Conservation (phyloP, 352 stramenopile species). For the Phytophthora cajani region DNA sequence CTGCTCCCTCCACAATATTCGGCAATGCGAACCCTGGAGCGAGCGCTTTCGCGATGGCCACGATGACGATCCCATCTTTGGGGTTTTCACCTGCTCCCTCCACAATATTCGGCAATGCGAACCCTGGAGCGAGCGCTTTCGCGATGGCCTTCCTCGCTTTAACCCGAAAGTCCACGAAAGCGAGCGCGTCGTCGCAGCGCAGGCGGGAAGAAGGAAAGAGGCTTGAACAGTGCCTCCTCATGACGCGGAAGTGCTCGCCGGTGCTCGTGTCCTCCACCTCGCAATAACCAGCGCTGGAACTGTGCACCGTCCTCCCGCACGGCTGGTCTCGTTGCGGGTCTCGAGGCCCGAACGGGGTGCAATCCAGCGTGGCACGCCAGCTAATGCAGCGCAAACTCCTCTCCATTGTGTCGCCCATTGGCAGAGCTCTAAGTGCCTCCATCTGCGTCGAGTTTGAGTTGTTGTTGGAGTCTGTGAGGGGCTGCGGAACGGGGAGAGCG, state of each 20-base stretch:
- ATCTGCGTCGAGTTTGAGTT: not conserved
- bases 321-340: constrained; percentile 16
- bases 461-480: not conserved
- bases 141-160: constrained; percentile 19
- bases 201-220: constrained; percentile 32
- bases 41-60: constrained; percentile 22
- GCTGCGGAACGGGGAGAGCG: constrained; percentile 9
- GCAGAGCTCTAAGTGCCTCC: constrained; percentile 5
- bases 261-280: constrained; percentile 38
- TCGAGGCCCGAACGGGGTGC: constrained; percentile 24
- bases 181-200: constrained; percentile 43
- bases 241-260: constrained; percentile 37
- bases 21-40: constrained; percentile 25
- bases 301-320: constrained; percentile 22
- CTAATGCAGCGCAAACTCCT: constrained; percentile 27
- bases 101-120: constrained; percentile 26
- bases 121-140: constrained; percentile 22
- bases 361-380: constrained; percentile 30
- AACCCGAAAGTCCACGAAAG: constrained; percentile 41
- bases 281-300: constrained; percentile 45
- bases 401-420: constrained; percentile 18
- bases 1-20: constrained; percentile 4
- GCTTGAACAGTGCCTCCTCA: constrained; percentile 37
- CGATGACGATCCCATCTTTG: no score
- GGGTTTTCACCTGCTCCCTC: not conserved